Evolutionary conservation across 1,284 basidiomycete genomes (phyloP).

Genomic region (Tilletia caries): DNA sequence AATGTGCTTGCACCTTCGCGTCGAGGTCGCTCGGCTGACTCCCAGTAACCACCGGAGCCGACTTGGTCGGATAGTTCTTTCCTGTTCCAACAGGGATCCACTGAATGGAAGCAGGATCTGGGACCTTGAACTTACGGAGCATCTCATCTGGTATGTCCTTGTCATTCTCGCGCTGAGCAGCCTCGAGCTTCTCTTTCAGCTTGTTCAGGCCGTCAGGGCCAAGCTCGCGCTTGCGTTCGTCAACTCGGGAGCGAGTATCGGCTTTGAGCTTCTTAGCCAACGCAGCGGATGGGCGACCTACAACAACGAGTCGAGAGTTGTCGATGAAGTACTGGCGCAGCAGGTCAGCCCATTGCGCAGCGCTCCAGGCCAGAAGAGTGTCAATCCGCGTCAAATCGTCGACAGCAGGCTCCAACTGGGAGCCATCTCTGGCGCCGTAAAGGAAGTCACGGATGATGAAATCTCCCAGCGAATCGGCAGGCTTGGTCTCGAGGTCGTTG

Average conservation of each 20-base stretch:
- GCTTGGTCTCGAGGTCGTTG: constrained; percentile 55
- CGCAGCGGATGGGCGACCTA: constrained; percentile 83
- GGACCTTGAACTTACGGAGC: constrained; percentile 70
- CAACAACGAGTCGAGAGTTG: constrained; percentile 57
- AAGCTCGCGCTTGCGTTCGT: constrained; percentile 67
- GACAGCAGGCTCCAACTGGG: constrained; percentile 70
- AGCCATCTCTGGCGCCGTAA: constrained; percentile 79
- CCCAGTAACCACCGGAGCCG: constrained; percentile 37
- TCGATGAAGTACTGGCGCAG: constrained; percentile 65
- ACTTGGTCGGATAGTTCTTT: constrained; percentile 20
- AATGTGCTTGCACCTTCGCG: constrained; percentile 62
- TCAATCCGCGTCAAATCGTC: constrained; percentile 76
- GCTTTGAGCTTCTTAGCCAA: constrained; percentile 77
- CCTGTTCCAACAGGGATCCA: constrained; percentile 88
- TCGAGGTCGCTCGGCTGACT: constrained; percentile 36
- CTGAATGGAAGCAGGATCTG: constrained; percentile 70
- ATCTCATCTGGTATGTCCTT: constrained; percentile 73
- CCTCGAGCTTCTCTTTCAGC: constrained; percentile 69
- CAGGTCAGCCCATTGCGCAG: constrained; percentile 73
- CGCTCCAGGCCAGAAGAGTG: constrained; percentile 65
- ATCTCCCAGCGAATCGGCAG: constrained; percentile 62
- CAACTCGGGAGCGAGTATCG: constrained; percentile 75
- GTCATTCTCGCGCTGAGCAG: constrained; percentile 83
- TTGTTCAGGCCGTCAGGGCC: constrained; percentile 77
- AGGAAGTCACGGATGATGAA: constrained; percentile 67